A percentile compares a stretch with the other conserved stretches of the same genome.
phyloP scores from a whole-genome alignment of 2,329 filamentous ascomycete genomes.

The Fusarium azukiicola region DNA sequence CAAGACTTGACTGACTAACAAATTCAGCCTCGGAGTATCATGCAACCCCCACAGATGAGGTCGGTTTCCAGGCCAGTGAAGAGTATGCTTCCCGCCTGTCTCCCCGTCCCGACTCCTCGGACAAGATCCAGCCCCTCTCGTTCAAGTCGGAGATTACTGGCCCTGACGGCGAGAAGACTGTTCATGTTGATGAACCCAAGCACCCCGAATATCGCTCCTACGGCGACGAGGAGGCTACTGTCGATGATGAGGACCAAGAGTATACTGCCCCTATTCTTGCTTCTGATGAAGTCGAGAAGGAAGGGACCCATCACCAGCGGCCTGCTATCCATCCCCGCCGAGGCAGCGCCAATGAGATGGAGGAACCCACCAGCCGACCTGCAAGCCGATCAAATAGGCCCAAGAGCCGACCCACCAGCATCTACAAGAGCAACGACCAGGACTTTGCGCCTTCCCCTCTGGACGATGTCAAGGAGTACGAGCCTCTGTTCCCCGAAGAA shows the following conservation, averaged over 20 bases:
- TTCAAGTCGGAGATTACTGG: conserved; percentile 59
- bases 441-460: conserved; percentile 84
- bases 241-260: conserved; percentile 79
- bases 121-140: conserved; percentile 42
- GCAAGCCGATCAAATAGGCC: conserved; percentile 69
- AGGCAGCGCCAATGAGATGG: conserved; percentile 77
- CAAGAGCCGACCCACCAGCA: conserved; percentile 71
- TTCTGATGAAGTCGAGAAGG: conserved; percentile 91
- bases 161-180: conserved; percentile 76
- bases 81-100: conserved; percentile 89
- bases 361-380: conserved; percentile 80
- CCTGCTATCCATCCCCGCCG: conserved; percentile 91
- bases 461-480: conserved; percentile 95
- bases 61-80: conserved; percentile 93
- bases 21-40: conserved; percentile 81
- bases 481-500: conserved; percentile 94
- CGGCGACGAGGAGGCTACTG: conserved; percentile 67
- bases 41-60: conserved; percentile 93
- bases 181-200: conserved; percentile 86
- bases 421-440: conserved; percentile 76
- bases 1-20: conserved; percentile 47
- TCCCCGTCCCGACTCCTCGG: conserved; percentile 73
- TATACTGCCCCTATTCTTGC: conserved; percentile 92
- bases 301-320: conserved; percentile 84
- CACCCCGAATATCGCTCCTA: conserved; percentile 64